These are phyloP conservation scores for Arthrobotrys megalospora DNA, from an alignment of 2,329 filamentous ascomycete genomes.

Conservation along the genomic window DNA sequence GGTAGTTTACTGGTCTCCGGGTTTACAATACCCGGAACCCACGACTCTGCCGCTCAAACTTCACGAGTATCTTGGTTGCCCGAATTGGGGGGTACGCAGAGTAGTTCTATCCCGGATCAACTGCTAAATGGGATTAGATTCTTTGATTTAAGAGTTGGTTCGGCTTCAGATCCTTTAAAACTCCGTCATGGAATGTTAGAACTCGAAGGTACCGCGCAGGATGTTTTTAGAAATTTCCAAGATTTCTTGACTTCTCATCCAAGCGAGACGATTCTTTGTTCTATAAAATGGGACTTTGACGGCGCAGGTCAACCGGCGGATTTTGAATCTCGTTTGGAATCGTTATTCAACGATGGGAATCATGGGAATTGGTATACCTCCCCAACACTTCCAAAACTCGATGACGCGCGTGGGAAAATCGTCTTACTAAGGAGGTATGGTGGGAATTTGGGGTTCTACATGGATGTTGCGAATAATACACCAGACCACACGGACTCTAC, in stretches of 20 bases:
- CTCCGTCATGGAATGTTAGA: conserved; percentile 36
- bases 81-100: conserved; percentile 28
- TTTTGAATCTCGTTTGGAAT: conserved; percentile 23
- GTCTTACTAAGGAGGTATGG: conserved; percentile 26
- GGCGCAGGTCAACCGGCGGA: conserved; percentile 17
- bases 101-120: conserved; percentile 25
- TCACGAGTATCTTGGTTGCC: conserved; percentile 25
- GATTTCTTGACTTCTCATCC: conserved; percentile 20
- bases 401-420: conserved; percentile 31
- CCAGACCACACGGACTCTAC: conserved; percentile 3
- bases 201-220: conserved; percentile 12
- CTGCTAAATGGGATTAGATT: conserved; percentile 33
- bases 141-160: conserved; percentile 33
- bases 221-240: conserved; percentile 23
- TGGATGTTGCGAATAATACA: conserved; percentile 29
- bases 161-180: conserved; percentile 17
- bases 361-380: conserved; percentile 33
- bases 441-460: conserved; percentile 28
- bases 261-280: conserved; percentile 31
- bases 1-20: conserved; percentile 21
- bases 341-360: conserved; percentile 5
- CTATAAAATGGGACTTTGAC: conserved; percentile 43
- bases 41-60: conserved; percentile 23
- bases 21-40: conserved; percentile 36
- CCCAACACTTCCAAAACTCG: conserved; percentile 12